These are phyloP conservation scores for Alternaria postmessia DNA, from an alignment of 2,329 filamentous ascomycete genomes.

Conservation along the genomic window DNA sequence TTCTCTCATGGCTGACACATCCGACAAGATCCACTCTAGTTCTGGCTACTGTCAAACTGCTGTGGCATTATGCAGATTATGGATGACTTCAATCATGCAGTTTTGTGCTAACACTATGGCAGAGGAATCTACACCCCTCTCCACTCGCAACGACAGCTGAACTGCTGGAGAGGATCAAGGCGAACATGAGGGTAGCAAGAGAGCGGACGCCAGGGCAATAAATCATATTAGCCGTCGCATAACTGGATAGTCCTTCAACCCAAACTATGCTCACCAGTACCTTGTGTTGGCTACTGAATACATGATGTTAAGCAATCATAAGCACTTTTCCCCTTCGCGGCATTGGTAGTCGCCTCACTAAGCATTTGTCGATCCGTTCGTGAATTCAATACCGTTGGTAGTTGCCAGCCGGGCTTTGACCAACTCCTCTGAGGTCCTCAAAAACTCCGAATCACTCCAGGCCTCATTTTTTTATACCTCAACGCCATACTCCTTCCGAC, in stretches of 20 bases:
- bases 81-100: not conserved
- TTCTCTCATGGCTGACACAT: constrained; percentile 21
- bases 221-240: not conserved
- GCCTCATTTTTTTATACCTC: not conserved
- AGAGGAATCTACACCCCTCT: constrained; percentile 71
- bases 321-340: not conserved
- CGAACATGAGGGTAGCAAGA: constrained; percentile 65
- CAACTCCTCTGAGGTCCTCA: not conserved
- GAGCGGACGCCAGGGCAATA: constrained; percentile 20
- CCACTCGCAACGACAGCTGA: constrained; percentile 68
- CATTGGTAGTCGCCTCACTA: constrained; percentile 1
- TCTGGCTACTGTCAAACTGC: not conserved
- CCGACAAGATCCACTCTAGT: not conserved
- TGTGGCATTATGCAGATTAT: not conserved
- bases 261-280: not conserved
- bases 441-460: constrained; percentile 9
- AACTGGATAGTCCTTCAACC: not conserved
- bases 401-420: not conserved
- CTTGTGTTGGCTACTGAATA: not conserved
- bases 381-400: not conserved
- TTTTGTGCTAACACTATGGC: constrained; percentile 1
- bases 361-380: not conserved
- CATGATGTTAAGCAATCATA: not conserved
- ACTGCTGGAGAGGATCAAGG: constrained; percentile 72
- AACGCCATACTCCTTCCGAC: not conserved